Evolutionary conservation across 2,329 filamentous ascomycete genomes (phyloP), one percentile per base, ranked within the genome.

Genomic region (Hymenoscyphus occultus): DNA sequence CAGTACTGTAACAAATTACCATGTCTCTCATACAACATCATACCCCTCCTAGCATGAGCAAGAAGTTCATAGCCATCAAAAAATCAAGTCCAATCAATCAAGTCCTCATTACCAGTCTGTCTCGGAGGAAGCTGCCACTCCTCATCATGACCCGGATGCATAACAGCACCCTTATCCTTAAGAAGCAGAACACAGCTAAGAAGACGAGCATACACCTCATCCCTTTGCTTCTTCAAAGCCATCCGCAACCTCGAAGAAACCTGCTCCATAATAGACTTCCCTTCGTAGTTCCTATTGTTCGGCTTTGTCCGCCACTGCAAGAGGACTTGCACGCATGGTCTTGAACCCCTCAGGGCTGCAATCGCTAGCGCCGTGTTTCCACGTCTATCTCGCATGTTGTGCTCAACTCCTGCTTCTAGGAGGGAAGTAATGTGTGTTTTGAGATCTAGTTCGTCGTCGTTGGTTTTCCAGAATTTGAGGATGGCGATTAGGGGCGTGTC

Each of bases 241-340:
- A 51, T 51, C 19, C n/a, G 45, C 45, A 51, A 28, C 22, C 45
- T n/a, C 6, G 45, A 51, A 12, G 45, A 51, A 10, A 51, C 19
- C 22, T 51, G 45, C 22, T 51, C 57, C 39, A 59, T 35, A 28
- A 60, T 60, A 16, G 39, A 31, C 16, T 32, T 45, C 14, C 59
- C 59, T 3, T 45, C n/a, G 48, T 60, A 60, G 48, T 60, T 35
- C 31, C n/a, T 28, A 13, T 22, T 60, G 13, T 60, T 60, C 16
- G 59, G 59, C 5, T 16, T 45, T 14, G 59, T 39, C 6, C 40
- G 39, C 22, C 40, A 51, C n/a, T 51, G 39, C 10, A 60, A 42
- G 12, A 60, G 59, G 16, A 22, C 22, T 2, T 28, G 16, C 2
- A 60, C 59, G 48, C 59, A 60, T 60, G 22, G 22, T 32, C 59